Base-by-base conservation (phyloP, 2,329 filamentous ascomycete genomes). In the Calonectria leucothoes region DNA sequence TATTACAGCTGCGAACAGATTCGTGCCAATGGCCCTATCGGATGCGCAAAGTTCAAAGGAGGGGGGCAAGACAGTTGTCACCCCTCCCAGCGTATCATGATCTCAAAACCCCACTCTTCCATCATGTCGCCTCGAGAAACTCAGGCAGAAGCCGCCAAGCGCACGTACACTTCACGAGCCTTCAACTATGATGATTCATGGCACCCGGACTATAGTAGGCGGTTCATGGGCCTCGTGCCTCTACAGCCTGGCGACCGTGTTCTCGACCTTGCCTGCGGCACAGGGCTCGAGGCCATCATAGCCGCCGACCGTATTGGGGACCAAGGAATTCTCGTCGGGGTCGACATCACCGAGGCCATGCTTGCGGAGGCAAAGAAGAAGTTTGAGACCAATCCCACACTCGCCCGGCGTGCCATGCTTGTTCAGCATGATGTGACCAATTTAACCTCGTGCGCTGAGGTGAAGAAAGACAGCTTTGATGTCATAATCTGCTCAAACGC, bases 231-330 rank as follows among this genome's bases (percentile, higher is more conserved):
- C 8, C 33, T 82, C 15, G 75, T 77, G 4, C 72, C 78, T 7
- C 52, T 83, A 20, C 68, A 72, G 17, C 59, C 77, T 0, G 79
- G 81, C n/a, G 72, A 83, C 48, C 76, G 71, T 27, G 72, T 84
- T 29, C 81, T 84, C 4, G 75, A 78, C 37, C 79, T 83, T n/a
- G 82, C 79, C 35, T 84, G 83, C 71, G 83, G 83, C n/a, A 84
- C 83, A 14, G 83, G 82, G 6, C 75, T 84, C 4, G 82, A 83
- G 25, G 75, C 78, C 10, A 80, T 81, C 65, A 75, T 81, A 20
- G 80, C 82, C n/a, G 82, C 81, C 1, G 76, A 79, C 2, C 48
- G 35, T 4, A 76, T 82, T 12, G 80, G 81, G 12, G 75, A 77
- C 2, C 51, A 74, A 2, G 84, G 82, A 11, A 59, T 70, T 35